Percentiles rank a stretch among this genome's conserved stretches.
phyloP scores from a whole-genome alignment of 495 filamentous ascomycete species.

The Penicillium chermesinum region DNA sequence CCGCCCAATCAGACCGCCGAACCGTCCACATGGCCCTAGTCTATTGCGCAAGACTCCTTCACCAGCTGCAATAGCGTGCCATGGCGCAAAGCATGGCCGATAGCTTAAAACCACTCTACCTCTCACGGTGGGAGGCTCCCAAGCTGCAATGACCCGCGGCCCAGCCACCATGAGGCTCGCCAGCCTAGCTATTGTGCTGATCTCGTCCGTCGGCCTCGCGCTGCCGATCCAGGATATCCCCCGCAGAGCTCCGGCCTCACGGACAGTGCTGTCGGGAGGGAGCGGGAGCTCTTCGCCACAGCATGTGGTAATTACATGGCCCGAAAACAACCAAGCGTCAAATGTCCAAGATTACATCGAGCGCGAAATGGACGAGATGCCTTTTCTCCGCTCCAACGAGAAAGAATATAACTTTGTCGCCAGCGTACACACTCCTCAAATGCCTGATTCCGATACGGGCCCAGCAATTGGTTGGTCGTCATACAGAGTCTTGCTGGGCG shows the following conservation, averaged over 20 bases:
- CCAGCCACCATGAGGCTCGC: background rate
- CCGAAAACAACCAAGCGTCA: background rate
- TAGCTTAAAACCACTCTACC: no score
- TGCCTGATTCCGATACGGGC: background rate
- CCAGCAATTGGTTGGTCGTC: background rate
- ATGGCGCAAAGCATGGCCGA: background rate
- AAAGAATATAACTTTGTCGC: background rate
- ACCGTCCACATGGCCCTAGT: background rate
- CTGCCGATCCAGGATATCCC: background rate
- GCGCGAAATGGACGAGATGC: background rate
- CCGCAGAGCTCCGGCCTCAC: background rate
- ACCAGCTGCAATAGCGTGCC: background rate
- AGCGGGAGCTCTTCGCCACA: background rate
- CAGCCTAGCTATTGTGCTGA: background rate
- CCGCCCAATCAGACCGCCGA: background rate
- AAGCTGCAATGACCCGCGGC: background rate
- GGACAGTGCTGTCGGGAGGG: background rate
- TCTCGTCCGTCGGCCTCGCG: background rate
- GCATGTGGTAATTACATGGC: background rate
- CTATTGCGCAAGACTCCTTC: background rate
- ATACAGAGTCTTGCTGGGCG: constrained; percentile 5
- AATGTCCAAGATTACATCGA: background rate
- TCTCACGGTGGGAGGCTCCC: background rate
- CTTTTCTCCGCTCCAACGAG: constrained; percentile 1
- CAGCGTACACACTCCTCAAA: background rate